Evolutionary conservation across 805 yeast genomes (phyloP), one percentile per base, ranked within the genome.

Genomic region (Metschnikowia colocasiae): DNA sequence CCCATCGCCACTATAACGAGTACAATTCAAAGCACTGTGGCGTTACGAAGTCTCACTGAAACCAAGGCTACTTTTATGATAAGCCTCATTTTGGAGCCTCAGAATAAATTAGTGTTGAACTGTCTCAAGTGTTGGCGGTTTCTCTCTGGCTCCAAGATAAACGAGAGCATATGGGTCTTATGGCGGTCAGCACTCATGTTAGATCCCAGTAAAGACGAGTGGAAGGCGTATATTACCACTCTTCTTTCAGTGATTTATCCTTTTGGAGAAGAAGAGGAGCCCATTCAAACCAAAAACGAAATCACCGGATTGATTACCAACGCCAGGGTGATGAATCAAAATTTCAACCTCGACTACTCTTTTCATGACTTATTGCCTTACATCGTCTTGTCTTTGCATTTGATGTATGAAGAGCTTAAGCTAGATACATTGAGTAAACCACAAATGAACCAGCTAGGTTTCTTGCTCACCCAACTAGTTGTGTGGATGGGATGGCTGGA

Each of bases 401-500:
- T 90, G 32, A 66, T 88, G 2, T 69, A 90, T 45, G 97, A 92
- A 61, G 97, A 92, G 50, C 62, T 76, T 39, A 74, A 76, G 43
- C 67, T 92, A 26, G 81, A 85, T 55, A 64, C 79, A 1, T 64
- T 80, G 22, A 68, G 74, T 4, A 46, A 58, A 3, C 46, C 56
- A 0, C 61, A 67, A 7, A 65, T 74, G 10, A 55, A 67, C 3
- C 64, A 64, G 27, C 56, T 91, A 25, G 81, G 85, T 0, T 22
- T 66, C 1, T 61, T 90, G 19, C 62, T 90, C n/a, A 69, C 82
- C 0, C 85, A 83, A 53, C 59, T 87, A 12, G 75, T 84, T 0
- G 55, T 70, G 10, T 80, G 87, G 82, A 78, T 84, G 80, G 82
- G 86, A 5, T 87, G 96, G 95, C 78, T 83, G 9, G 80, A 73